Conservation (phyloP, 2,329 filamentous ascomycete species). For the Microascus cirrosus region DNA sequence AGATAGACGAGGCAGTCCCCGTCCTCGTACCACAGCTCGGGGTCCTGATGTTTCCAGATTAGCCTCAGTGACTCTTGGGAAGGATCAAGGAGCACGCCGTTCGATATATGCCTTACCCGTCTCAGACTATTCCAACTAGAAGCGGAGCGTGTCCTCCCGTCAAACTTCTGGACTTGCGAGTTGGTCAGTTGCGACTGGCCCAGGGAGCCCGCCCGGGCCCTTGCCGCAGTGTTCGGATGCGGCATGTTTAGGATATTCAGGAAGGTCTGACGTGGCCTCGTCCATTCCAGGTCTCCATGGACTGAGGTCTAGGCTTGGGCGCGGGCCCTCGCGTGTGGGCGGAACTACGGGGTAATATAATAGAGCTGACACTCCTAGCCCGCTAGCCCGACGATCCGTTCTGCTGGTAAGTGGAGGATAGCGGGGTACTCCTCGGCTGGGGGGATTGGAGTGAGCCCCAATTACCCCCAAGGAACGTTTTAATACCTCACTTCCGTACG, state of each 20-base stretch:
- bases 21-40: constrained; percentile 56
- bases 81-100: background rate
- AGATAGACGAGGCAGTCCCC: constrained; percentile 63
- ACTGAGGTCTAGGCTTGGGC: background rate
- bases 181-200: background rate
- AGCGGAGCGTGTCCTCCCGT: constrained; percentile 32
- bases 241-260: background rate
- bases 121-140: constrained; percentile 34
- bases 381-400: too few relatives aligned
- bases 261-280: background rate
- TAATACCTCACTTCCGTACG: too few relatives aligned
- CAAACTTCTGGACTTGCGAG: constrained; percentile 33
- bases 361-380: too few relatives aligned
- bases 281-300: background rate
- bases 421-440: too few relatives aligned
- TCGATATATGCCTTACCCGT: constrained; percentile 24
- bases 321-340: too few relatives aligned
- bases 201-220: constrained; percentile 7
- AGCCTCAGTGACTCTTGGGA: background rate
- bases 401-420: too few relatives aligned
- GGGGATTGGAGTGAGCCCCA: too few relatives aligned
- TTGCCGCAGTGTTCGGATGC: background rate
- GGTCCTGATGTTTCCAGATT: constrained; percentile 39
- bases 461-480: too few relatives aligned
- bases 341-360: too few relatives aligned